These are phyloP conservation scores for Eutrema japonicum DNA, from an alignment of 345 rosid genomes.

Conservation along the genomic window DNA sequence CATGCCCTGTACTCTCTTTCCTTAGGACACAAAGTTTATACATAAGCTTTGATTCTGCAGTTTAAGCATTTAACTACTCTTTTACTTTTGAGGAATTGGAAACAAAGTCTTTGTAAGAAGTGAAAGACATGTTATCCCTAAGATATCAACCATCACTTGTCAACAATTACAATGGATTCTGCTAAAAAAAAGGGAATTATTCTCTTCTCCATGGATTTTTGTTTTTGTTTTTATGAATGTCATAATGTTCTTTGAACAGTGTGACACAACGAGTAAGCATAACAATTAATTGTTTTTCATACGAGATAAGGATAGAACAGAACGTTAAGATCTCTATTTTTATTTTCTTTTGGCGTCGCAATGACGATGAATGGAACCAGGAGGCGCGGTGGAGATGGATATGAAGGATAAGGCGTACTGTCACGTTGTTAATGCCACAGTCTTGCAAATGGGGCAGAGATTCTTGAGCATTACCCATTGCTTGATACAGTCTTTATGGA, in stretches of 20 bases:
- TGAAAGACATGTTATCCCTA: neutral
- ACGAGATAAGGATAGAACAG: slow-evolving; percentile 7
- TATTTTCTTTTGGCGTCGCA: neutral
- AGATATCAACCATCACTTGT: slow-evolving; percentile 9
- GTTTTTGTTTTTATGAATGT: slow-evolving; percentile 1
- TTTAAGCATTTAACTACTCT: neutral
- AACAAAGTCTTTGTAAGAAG: neutral
- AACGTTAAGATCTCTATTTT: neutral
- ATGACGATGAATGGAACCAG: slow-evolving; percentile 16
- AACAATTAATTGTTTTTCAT: neutral
- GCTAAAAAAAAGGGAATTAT: slow-evolving; percentile 19
- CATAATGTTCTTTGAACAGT: slow-evolving; percentile 40
- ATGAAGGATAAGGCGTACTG: neutral
- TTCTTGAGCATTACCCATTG: slow-evolving; percentile 88
- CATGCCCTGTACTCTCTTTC: slow-evolving; percentile 28
- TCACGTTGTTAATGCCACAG: slow-evolving; percentile 59
- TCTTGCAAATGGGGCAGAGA: slow-evolving; percentile 88
- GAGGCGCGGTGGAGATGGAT: neutral
- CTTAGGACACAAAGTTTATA: neutral
- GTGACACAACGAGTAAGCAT: slow-evolving; percentile 32
- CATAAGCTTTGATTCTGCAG: slow-evolving; percentile 3
- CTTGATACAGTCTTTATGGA: slow-evolving; percentile 75
- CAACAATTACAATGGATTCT: slow-evolving; percentile 11
- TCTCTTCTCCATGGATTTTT: slow-evolving; percentile 20
- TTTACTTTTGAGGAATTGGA: neutral